These are phyloP conservation scores for Lumnitzera racemosa DNA, from an alignment of 345 rosid genomes.

Conservation along the genomic window DNA sequence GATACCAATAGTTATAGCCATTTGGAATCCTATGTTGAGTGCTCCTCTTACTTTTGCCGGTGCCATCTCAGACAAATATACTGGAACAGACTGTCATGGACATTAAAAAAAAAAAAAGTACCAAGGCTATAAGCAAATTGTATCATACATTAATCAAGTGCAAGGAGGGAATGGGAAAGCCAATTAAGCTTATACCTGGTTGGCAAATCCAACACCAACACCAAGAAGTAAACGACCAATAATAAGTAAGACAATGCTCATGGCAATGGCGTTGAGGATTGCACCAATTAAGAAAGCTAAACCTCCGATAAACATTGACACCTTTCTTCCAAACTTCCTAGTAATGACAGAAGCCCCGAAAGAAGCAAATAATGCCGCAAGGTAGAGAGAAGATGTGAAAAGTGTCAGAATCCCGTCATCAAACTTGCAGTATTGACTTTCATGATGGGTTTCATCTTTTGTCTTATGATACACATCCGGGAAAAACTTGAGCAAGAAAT, in stretches of 20 bases:
- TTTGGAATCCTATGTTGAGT: conserved; percentile 70
- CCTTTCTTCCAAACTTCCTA: conserved; percentile 49
- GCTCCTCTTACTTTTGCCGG: conserved; percentile 71
- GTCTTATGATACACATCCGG: conserved; percentile 37
- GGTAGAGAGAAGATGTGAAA: conserved; percentile 78
- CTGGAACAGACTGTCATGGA: conserved; percentile 51
- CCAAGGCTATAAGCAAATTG: neutral
- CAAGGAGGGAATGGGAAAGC: too few species aligned
- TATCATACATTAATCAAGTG: too few species aligned
- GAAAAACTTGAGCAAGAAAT: conserved; percentile 55
- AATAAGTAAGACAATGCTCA: conserved; percentile 42
- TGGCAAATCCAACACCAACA: conserved; percentile 79
- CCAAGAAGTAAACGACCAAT: conserved; percentile 71
- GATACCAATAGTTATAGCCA: conserved; percentile 70
- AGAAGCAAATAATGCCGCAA: conserved; percentile 66
- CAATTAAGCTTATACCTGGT: conserved; percentile 39
- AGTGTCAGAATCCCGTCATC: conserved; percentile 53
- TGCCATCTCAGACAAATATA: conserved; percentile 84
- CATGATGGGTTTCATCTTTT: conserved; percentile 8
- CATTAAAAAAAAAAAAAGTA: neutral
- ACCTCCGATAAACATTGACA: conserved; percentile 64
- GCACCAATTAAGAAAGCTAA: conserved; percentile 51
- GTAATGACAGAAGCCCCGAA: conserved; percentile 51
- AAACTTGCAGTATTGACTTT: conserved; percentile 67
- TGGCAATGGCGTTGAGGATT: conserved; percentile 52